Evolutionary conservation across 805 yeast genomes (phyloP).

Genomic region (Phaffomyces thermotolerans): DNA sequence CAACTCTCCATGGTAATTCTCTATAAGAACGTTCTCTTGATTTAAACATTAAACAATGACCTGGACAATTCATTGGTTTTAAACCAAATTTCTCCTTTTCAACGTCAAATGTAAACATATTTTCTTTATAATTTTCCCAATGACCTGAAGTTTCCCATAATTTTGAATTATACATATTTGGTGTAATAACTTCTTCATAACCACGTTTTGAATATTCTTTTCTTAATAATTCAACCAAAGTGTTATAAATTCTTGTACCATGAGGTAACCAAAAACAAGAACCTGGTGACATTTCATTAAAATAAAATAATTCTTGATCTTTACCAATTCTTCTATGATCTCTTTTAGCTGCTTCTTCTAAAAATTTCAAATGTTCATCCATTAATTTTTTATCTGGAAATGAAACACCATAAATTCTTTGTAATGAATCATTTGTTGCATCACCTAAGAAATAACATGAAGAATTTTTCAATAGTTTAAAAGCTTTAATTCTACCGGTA

Average conservation of each 20-base stretch:
- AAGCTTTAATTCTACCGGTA: constrained; percentile 92
- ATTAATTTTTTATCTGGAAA: constrained; percentile 97
- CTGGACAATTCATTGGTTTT: constrained; percentile 91
- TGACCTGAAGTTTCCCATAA: constrained; percentile 99
- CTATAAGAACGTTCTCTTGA: constrained; percentile 91
- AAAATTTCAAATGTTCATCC: constrained; percentile 90
- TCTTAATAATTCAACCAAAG: constrained; percentile 73
- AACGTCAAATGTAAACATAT: constrained; percentile 94
- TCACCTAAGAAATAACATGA: constrained; percentile 96
- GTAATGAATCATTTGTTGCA: constrained; percentile 85
- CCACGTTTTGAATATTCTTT: constrained; percentile 88
- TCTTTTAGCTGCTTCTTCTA: constrained; percentile 93
- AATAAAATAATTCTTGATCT: constrained; percentile 92
- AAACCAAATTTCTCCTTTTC: constrained; percentile 94
- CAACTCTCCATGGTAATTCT: constrained; percentile 98
- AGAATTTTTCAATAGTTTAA: constrained; percentile 91
- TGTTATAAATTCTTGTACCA: constrained; percentile 95
- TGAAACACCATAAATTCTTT: constrained; percentile 94
- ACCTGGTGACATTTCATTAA: constrained; percentile 97
- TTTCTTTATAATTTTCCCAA: constrained; percentile 96
- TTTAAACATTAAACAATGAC: constrained; percentile 90
- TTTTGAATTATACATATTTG: constrained; percentile 96
- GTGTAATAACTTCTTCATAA: constrained; percentile 96
- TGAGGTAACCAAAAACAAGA: constrained; percentile 98
- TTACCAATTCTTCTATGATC: constrained; percentile 95